Conservation (phyloP, 768 basidiomycete species). For the Lactarius deliciosus region DNA sequence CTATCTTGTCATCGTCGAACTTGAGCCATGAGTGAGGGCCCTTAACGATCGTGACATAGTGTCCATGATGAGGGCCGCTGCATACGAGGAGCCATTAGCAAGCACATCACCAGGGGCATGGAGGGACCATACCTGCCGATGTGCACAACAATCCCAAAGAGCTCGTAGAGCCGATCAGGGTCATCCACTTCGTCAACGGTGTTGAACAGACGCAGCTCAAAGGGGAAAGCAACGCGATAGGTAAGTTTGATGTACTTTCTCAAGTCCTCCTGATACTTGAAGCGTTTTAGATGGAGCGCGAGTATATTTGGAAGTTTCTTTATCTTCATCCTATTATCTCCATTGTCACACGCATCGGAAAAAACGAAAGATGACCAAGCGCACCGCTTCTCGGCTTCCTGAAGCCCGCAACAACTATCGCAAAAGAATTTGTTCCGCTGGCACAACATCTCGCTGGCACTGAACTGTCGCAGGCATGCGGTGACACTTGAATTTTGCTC, state of each 20-base stretch:
- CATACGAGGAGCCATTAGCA: slow-evolving; percentile 18
- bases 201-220: slow-evolving; percentile 93
- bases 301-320: slow-evolving; percentile 94
- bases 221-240: slow-evolving; percentile 95
- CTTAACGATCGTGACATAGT: slow-evolving; percentile 95
- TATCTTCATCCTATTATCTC: slow-evolving; percentile 85
- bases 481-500: slow-evolving; percentile 97
- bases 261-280: slow-evolving; percentile 96
- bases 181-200: slow-evolving; percentile 92
- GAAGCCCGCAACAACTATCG: slow-evolving; percentile 93
- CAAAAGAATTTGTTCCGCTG: slow-evolving; percentile 99
- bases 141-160: slow-evolving; percentile 98
- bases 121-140: slow-evolving; percentile 79
- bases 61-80: slow-evolving; percentile 97
- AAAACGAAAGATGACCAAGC: slow-evolving; percentile 33
- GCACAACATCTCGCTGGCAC: slow-evolving; percentile 97
- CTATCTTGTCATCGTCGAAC: slow-evolving; percentile 95
- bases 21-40: slow-evolving; percentile 80
- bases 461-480: slow-evolving; percentile 93
- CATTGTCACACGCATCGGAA: slow-evolving; percentile 6
- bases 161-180: slow-evolving; percentile 88
- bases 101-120: background rate
- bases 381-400: slow-evolving; percentile 97
- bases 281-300: slow-evolving; percentile 94
- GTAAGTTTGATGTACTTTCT: slow-evolving; percentile 91